Evolutionary conservation across 2,329 filamentous ascomycete species (phyloP), one percentile per base, ranked within the genome.

Genomic region (Xylaria sp.): DNA sequence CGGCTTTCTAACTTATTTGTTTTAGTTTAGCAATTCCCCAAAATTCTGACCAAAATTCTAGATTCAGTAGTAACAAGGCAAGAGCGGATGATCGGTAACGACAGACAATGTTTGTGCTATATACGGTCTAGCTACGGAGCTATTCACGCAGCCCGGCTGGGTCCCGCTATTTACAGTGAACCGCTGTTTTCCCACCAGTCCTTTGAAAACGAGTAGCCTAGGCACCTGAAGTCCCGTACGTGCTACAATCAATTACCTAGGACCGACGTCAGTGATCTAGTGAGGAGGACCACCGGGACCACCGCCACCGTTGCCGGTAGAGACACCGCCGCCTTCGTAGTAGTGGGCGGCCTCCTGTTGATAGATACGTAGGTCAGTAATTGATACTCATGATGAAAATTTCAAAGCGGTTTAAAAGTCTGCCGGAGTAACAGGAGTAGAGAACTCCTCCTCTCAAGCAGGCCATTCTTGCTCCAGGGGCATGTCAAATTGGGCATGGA

Each of bases 311-410:
- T 72, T 72, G 15, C 66, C 69, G 39, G 59, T 72, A 9, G 72
- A 59, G 13, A 78, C 76, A 48, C 74, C 76, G 23, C 76, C 75
- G 15, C 64, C 72, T 59, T 73, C 69, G 64, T 76, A 75, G 71
- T 76, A 78, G 66, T 76, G 73, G 6, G 75, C 75, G 1, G 75
- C 75, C 12, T 58, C 55, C 20, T 37, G 51, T 34, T 54, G 0
- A 54, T 4, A 7, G 34, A 34, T 54, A 1, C 34, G 3, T 2
- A 20, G 18, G 18, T 34, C 28, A 54, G 28, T 20, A 54, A 54
- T 37, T n/a, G 18, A 18, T 34, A n/a, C 12, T 54, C 8, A 34
- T 12, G 1, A 52, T 52, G 4, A 8, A 5, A 15, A 18, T 9
- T 8, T 18, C 3, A 9, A 34, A 7, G 13, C 2, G 28, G 15